A percentile compares a stretch with the other conserved stretches of the same genome.
These are phyloP conservation scores for Trametes pubescens DNA, from an alignment of 1,284 basidiomycete species.

Conservation along the genomic window DNA sequence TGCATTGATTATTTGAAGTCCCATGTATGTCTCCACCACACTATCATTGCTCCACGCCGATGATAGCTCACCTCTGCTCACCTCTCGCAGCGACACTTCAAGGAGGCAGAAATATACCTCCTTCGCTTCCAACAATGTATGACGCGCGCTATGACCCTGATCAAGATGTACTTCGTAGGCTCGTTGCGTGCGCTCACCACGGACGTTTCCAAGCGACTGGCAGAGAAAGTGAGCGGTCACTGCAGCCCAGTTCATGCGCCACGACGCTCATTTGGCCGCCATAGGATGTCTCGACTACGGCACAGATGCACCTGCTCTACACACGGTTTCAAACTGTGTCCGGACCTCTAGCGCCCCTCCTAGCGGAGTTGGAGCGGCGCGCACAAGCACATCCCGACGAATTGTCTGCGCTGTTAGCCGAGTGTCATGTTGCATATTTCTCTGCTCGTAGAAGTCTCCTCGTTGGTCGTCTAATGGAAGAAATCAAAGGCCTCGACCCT, in stretches of 20 bases:
- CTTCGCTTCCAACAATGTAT: constrained; percentile 96
- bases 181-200: constrained; percentile 77
- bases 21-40: constrained; percentile 68
- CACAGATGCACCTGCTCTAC: constrained; percentile 87
- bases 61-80: not conserved
- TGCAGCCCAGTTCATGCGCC: not conserved
- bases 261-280: not conserved
- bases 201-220: constrained; percentile 77
- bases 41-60: not conserved
- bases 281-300: constrained; percentile 83
- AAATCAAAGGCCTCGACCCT: constrained; percentile 85
- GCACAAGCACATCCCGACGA: constrained; percentile 78
- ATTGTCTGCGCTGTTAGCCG: constrained; percentile 76
- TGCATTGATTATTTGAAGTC: constrained; percentile 88
- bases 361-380: constrained; percentile 86
- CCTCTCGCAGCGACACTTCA: constrained; percentile 78
- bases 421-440: constrained; percentile 89
- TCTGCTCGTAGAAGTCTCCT: constrained; percentile 74
- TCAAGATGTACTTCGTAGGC: constrained; percentile 93
- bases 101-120: constrained; percentile 90
- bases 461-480: constrained; percentile 74
- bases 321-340: constrained; percentile 85
- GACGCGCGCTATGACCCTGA: constrained; percentile 94
- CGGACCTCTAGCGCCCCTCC: constrained; percentile 73
- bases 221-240: constrained; percentile 66